phyloP scores from a whole-genome alignment of 306 rosid genomes.

The Rubus parviflorus region DNA sequence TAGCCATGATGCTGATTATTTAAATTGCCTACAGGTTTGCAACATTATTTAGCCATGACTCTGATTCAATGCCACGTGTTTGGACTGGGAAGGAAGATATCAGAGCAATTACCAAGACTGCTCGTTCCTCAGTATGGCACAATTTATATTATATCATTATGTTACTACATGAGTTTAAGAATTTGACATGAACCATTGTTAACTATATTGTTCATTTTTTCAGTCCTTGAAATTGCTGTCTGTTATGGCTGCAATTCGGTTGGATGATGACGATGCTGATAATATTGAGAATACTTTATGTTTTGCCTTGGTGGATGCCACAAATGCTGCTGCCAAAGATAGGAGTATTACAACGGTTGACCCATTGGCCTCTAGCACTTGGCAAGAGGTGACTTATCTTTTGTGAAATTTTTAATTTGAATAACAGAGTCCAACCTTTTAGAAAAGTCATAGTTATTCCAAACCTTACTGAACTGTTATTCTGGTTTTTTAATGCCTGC shows the following conservation, averaged over 20 bases:
- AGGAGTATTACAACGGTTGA: conserved; percentile 57
- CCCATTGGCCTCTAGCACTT: conserved; percentile 89
- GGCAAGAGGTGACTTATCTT: conserved; percentile 67
- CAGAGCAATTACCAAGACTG: conserved; percentile 86
- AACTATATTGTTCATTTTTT: conserved; percentile 19
- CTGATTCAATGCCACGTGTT: conserved; percentile 96
- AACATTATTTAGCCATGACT: conserved; percentile 83
- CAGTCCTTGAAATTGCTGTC: conserved; percentile 94
- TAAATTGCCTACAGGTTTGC: conserved; percentile 67
- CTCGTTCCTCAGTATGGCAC: conserved; percentile 77
- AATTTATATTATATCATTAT: conserved; percentile 13
- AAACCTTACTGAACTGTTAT: not conserved
- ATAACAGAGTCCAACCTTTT: not conserved
- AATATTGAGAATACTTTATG: conserved; percentile 63
- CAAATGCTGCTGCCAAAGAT: conserved; percentile 47
- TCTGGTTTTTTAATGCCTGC: not conserved
- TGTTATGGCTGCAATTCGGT: conserved; percentile 84
- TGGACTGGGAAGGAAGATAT: conserved; percentile 96
- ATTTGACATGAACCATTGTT: conserved; percentile 12
- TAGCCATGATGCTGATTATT: conserved; percentile 63
- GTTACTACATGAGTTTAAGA: conserved; percentile 7
- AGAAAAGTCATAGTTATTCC: not conserved
- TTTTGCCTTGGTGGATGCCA: conserved; percentile 59
- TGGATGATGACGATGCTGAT: conserved; percentile 65
- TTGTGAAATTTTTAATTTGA: conserved; percentile 13